phyloP scores from a whole-genome alignment of 345 rosid genomes.

The Sapria himalayana region DNA sequence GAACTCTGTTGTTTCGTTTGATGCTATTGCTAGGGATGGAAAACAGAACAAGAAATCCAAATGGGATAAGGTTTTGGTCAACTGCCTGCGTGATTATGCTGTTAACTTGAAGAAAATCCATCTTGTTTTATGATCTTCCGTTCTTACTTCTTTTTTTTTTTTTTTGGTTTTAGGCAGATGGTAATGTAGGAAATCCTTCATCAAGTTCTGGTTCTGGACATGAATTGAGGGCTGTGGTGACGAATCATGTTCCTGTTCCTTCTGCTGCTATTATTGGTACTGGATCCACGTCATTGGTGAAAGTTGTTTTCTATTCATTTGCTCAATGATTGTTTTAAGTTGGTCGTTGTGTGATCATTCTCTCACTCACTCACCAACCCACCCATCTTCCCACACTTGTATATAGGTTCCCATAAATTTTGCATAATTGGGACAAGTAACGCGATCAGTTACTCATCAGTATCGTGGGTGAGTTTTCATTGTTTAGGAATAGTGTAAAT shows the following conservation, averaged over 20 bases:
- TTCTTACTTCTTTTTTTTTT: neutral
- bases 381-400: too few species aligned
- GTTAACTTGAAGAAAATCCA: neutral
- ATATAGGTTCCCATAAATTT: too few species aligned
- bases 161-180: slow-evolving; percentile 45
- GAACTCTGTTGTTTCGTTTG: slow-evolving; percentile 19
- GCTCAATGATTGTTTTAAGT: too few species aligned
- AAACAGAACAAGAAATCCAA: slow-evolving; percentile 79
- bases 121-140: slow-evolving; percentile 1
- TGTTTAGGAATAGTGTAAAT: too few species aligned
- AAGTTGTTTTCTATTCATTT: slow-evolving; percentile 26
- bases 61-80: slow-evolving; percentile 70
- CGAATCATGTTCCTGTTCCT: slow-evolving; percentile 34
- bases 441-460: too few species aligned
- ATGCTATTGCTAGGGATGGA: slow-evolving; percentile 33
- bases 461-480: too few species aligned
- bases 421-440: too few species aligned
- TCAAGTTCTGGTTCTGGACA: slow-evolving; percentile 35
- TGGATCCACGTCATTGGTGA: slow-evolving; percentile 86
- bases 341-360: too few species aligned
- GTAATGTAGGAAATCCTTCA: slow-evolving; percentile 35
- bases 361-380: too few species aligned
- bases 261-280: slow-evolving; percentile 64
- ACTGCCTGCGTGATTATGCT: neutral
- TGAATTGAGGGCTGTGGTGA: slow-evolving; percentile 34